Evolutionary conservation across 2,329 filamentous ascomycete genomes (phyloP).

Genomic region (Pestalotiopsis sp.): DNA sequence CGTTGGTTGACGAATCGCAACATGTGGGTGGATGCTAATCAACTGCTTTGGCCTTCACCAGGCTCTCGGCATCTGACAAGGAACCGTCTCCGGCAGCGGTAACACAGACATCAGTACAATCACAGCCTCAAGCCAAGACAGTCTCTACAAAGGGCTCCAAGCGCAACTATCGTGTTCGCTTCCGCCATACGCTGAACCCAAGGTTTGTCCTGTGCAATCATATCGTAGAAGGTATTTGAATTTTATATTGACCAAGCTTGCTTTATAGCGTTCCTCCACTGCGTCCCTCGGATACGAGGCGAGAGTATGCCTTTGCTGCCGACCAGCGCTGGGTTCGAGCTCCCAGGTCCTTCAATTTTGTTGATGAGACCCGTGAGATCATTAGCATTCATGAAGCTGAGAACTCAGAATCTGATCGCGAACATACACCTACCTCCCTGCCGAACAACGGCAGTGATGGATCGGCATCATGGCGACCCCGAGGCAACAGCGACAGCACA

Average conservation of each 20-base stretch:
- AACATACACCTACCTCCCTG: not conserved
- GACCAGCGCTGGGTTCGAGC: conserved; percentile 1
- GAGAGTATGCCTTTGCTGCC: conserved; percentile 1
- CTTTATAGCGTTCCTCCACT: not conserved
- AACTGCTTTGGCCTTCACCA: not conserved
- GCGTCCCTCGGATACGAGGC: not conserved
- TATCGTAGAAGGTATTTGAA: not conserved
- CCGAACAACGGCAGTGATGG: too few species aligned
- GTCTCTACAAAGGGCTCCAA: not conserved
- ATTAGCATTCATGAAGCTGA: conserved; percentile 5
- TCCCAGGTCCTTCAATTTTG: conserved; percentile 3
- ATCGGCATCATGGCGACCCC: not conserved
- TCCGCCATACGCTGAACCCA: conserved; percentile 9
- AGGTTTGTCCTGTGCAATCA: not conserved
- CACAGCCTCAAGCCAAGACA: not conserved
- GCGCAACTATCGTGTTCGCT: conserved; percentile 1
- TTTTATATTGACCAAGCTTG: not conserved
- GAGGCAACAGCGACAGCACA: not conserved
- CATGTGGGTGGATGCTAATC: not conserved
- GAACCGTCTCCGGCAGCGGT: not conserved
- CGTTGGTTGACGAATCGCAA: not conserved
- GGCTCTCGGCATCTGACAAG: conserved; percentile 1
- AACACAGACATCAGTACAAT: not conserved
- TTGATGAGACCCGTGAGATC: conserved; percentile 8
- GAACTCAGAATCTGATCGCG: not conserved